Conservation (phyloP, 169 alveolate species). For the Perkinsus chesapeaki region DNA sequence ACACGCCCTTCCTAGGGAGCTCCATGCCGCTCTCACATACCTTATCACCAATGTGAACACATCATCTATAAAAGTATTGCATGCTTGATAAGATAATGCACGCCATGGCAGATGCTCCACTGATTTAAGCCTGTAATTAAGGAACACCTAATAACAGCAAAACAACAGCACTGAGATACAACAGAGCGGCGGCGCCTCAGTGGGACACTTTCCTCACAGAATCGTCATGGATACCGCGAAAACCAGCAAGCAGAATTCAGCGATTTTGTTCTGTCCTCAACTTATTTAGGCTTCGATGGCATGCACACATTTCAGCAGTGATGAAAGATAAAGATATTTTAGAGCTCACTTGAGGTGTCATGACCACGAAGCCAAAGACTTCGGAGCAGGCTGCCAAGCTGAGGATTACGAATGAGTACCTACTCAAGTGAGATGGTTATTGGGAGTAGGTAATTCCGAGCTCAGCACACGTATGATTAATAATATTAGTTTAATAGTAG, state of each 20-base stretch:
- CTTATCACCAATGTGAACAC: conserved; percentile 78
- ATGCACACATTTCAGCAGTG: too few species aligned
- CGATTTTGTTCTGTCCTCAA: too few species aligned
- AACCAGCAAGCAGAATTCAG: too few species aligned
- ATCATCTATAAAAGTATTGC: conserved; percentile 89
- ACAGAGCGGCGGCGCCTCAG: too few species aligned
- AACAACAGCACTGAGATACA: too few species aligned
- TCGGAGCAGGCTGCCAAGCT: neutral
- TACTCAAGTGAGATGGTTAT: neutral
- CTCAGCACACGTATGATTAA: too few species aligned
- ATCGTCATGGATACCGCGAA: too few species aligned
- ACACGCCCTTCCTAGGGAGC: neutral
- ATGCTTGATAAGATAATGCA: conserved; percentile 82
- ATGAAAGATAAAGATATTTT: too few species aligned
- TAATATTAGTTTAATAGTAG: too few species aligned
- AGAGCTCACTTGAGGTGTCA: neutral
- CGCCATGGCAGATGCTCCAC: conserved; percentile 99
- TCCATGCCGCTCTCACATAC: too few species aligned
- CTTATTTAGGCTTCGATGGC: too few species aligned
- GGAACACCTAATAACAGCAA: conserved; percentile 96
- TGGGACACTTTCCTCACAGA: too few species aligned
- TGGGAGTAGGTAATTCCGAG: neutral
- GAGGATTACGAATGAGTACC: neutral
- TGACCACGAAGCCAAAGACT: neutral
- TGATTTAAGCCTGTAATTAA: conserved; percentile 92